Percentiles rank a stretch among this genome's conserved stretches.
Conservation (phyloP, 2,329 filamentous ascomycete species). For the Acarospora socialis region DNA sequence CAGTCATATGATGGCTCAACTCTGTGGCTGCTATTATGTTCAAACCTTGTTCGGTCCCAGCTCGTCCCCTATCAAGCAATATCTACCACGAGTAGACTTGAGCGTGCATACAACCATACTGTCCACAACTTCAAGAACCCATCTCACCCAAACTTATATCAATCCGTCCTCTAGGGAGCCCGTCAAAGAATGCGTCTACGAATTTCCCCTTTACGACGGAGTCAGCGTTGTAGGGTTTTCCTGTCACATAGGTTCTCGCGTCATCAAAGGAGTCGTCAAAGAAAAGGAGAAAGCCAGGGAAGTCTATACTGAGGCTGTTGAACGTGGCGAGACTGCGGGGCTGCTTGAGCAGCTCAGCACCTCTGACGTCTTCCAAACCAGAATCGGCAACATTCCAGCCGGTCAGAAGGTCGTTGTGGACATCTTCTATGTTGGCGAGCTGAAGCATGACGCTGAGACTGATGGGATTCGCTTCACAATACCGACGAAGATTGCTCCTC, state of each 20-base stretch:
- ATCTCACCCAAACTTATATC: slow-evolving; percentile 44
- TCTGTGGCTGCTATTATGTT: no score
- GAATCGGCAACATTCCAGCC: slow-evolving; percentile 52
- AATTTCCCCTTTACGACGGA: slow-evolving; percentile 59
- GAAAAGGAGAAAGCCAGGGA: slow-evolving; percentile 47
- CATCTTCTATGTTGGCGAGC: slow-evolving; percentile 53
- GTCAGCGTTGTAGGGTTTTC: slow-evolving; percentile 55
- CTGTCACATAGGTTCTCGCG: slow-evolving; percentile 45
- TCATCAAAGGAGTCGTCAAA: slow-evolving; percentile 48
- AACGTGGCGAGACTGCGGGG: slow-evolving; percentile 46
- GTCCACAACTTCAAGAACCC: slow-evolving; percentile 38
- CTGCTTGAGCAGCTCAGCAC: slow-evolving; percentile 49
- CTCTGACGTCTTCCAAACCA: slow-evolving; percentile 53
- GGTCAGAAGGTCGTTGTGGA: slow-evolving; percentile 43
- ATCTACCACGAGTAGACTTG: slow-evolving; percentile 45
- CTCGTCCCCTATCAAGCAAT: no score
- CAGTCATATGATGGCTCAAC: no score
- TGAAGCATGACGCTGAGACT: slow-evolving; percentile 55
- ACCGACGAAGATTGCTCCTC: slow-evolving; percentile 51
- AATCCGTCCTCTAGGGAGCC: slow-evolving; percentile 36
- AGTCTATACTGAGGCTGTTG: slow-evolving; percentile 45
- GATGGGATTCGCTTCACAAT: slow-evolving; percentile 57
- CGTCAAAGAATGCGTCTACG: slow-evolving; percentile 46
- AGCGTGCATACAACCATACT: slow-evolving; percentile 47
- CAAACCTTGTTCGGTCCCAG: no score